phyloP scores from a whole-genome alignment of 352 stramenopile species.

The Blastocystis sp. region DNA sequence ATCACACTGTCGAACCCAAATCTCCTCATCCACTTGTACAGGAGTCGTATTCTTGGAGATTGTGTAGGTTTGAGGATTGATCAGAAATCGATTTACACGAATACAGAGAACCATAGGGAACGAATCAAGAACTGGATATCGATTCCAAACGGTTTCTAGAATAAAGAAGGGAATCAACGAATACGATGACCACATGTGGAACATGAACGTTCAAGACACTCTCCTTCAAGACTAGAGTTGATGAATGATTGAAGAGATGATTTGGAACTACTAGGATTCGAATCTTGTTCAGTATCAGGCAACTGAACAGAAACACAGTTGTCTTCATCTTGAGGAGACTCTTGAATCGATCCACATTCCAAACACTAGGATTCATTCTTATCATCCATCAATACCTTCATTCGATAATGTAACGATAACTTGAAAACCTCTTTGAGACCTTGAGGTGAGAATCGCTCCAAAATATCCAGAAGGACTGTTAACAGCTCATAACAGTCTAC shows the following conservation, averaged over 20 bases:
- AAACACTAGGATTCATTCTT: not conserved
- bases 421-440: not conserved
- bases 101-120: not conserved
- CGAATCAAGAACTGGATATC: not conserved
- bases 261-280: not conserved
- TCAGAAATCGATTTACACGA: slow-evolving; percentile 32
- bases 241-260: not conserved
- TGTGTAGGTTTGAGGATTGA: too few relatives aligned
- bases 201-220: not conserved
- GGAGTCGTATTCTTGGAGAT: not conserved
- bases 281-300: not conserved
- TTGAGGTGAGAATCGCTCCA: too few relatives aligned
- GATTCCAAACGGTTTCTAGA: not conserved
- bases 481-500: slow-evolving; percentile 45
- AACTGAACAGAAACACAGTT: slow-evolving; percentile 19
- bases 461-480: not conserved
- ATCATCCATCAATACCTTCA: not conserved
- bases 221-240: not conserved
- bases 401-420: not conserved
- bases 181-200: not conserved
- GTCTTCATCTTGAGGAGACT: not conserved
- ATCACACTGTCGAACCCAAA: not conserved
- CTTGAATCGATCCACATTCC: not conserved
- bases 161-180: too few relatives aligned
- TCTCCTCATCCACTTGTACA: slow-evolving; percentile 13